These are phyloP conservation scores for Ophiostoma novo-ulmi DNA, from an alignment of 2,329 filamentous ascomycete genomes.

Conservation along the genomic window DNA sequence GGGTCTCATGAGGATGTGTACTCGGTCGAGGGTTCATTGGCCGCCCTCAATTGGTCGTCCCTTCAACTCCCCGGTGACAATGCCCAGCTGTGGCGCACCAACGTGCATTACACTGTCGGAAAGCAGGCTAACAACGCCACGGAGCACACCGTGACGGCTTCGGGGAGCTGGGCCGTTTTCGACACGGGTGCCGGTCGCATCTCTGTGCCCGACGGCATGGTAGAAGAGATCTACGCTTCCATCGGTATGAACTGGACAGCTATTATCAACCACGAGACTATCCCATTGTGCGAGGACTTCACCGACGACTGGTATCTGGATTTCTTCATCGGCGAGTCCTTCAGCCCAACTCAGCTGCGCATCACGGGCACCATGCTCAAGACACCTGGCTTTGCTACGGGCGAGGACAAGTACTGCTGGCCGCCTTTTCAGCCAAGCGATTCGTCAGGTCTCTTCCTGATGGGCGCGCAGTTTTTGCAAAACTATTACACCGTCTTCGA, in stretches of 20 bases:
- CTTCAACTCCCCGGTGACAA: background rate
- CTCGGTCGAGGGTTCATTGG: background rate
- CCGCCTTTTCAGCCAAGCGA: background rate
- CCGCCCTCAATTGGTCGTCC: background rate
- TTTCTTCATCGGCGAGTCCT: background rate
- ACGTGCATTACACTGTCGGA: background rate
- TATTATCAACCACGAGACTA: background rate
- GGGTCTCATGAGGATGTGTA: background rate
- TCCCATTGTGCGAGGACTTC: slow-evolving; percentile 3
- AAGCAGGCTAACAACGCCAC: background rate
- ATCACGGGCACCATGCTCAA: slow-evolving; percentile 13
- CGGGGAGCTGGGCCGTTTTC: background rate
- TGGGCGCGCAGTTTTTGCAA: background rate
- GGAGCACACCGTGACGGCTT: background rate
- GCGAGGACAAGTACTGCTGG: slow-evolving; percentile 15
- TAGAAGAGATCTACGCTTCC: background rate
- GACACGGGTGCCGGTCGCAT: slow-evolving; percentile 14
- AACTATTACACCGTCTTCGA: slow-evolving; percentile 9
- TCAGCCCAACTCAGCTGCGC: background rate
- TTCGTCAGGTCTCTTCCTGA: background rate
- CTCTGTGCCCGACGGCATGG: background rate
- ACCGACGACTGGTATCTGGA: slow-evolving; percentile 12
- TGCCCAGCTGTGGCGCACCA: slow-evolving; percentile 12
- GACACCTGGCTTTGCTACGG: background rate
- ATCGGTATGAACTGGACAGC: slow-evolving; percentile 11